Evolutionary conservation across 1,284 basidiomycete genomes (phyloP).

Genomic region (Ustilago bromivora): DNA sequence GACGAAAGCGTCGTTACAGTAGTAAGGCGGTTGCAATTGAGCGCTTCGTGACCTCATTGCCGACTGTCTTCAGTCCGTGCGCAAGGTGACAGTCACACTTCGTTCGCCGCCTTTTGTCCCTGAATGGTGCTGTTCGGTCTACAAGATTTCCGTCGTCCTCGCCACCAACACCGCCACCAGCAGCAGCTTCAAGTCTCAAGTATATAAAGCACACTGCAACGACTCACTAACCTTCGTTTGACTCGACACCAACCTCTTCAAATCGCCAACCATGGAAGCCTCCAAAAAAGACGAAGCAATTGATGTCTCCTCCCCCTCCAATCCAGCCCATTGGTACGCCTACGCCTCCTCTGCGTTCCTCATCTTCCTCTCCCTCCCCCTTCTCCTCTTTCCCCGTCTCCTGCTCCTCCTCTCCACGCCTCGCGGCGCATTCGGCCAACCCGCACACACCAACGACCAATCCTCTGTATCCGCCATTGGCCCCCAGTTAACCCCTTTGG

Average conservation of each 20-base stretch:
- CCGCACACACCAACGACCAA: constrained; percentile 13
- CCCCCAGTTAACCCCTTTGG: constrained; percentile 49
- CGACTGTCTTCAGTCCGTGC: constrained; percentile 22
- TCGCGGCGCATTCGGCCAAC: constrained; percentile 44
- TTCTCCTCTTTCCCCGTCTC: constrained; percentile 46
- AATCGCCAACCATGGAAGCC: constrained; percentile 22
- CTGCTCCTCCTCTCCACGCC: constrained; percentile 49
- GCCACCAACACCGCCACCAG: too few species aligned
- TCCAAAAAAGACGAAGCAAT: constrained; percentile 25
- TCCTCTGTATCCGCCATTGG: constrained; percentile 38
- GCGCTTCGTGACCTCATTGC: constrained; percentile 26
- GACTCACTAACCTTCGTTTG: neutral
- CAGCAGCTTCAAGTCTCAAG: neutral
- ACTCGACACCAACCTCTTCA: neutral
- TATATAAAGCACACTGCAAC: neutral
- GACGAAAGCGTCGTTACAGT: neutral
- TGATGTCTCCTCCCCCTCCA: constrained; percentile 44
- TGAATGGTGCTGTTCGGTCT: neutral
- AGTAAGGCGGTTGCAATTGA: neutral
- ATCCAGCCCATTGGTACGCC: constrained; percentile 54
- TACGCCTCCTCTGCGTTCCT: constrained; percentile 46
- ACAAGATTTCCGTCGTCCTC: constrained; percentile 4
- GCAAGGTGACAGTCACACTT: neutral
- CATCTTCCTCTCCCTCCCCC: constrained; percentile 39
- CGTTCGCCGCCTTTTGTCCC: neutral